Conservation (phyloP, 441 rosid species). For the Erysimum cheiri region DNA sequence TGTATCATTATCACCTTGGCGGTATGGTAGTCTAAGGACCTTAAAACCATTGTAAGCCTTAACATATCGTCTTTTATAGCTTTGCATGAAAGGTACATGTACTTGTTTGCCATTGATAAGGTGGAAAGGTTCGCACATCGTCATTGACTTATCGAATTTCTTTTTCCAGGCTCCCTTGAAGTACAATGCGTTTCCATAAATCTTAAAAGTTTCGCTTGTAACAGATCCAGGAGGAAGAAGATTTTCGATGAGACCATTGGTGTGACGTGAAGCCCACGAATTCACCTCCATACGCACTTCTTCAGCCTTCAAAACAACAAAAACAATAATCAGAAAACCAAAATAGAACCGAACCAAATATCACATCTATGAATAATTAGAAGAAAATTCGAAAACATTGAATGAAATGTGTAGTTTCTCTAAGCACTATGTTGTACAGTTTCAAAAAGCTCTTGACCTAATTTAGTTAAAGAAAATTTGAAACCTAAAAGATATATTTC, state of each 20-base stretch:
- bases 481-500: too few species aligned
- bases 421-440: too few species aligned
- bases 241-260: conserved; percentile 20
- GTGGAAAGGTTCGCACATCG: background rate
- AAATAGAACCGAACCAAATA: background rate
- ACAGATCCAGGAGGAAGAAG: background rate
- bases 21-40: background rate
- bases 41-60: background rate
- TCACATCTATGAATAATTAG: too few species aligned
- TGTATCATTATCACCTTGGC: background rate
- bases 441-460: background rate
- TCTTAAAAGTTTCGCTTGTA: background rate
- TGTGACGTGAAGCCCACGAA: background rate
- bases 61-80: background rate
- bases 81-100: background rate
- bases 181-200: background rate
- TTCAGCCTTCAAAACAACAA: conserved; percentile 5
- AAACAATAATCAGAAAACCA: too few species aligned
- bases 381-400: too few species aligned
- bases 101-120: background rate
- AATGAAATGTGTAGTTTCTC: too few species aligned
- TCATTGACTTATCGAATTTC: background rate
- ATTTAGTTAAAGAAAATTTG: too few species aligned
- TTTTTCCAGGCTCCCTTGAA: background rate
- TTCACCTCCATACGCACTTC: conserved; percentile 17